Conservation (phyloP, 352 stramenopile genomes). For the Pythium dissotocum region DNA sequence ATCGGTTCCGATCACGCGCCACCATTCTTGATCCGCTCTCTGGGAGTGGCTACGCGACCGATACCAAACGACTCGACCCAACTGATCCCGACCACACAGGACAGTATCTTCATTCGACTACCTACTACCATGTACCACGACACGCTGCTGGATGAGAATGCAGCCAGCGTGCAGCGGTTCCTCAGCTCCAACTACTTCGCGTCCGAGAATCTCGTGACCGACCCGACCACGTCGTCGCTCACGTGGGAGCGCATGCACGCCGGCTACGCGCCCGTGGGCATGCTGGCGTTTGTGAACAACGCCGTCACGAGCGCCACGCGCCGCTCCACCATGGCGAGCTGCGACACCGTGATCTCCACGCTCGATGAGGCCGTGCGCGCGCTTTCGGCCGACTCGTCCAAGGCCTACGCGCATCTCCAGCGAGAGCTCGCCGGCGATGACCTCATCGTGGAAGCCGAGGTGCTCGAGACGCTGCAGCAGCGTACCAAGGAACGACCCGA, state of each 20-base stretch:
- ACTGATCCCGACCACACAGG: not conserved
- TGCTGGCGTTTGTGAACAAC: conserved; percentile 24
- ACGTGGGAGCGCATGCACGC: conserved; percentile 25
- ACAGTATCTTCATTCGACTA: not conserved
- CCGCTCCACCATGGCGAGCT: conserved; percentile 51
- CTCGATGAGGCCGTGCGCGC: conserved; percentile 61
- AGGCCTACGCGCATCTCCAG: conserved; percentile 55
- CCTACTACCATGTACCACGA: conserved; percentile 12
- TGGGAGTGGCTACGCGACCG: not conserved
- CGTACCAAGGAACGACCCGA: conserved; percentile 69
- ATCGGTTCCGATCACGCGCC: not conserved
- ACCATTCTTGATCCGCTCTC: not conserved
- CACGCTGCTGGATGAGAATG: conserved; percentile 24
- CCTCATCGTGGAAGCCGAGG: conserved; percentile 62
- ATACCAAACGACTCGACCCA: too few relatives aligned
- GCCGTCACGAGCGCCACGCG: conserved; percentile 35
- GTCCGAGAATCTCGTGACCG: conserved; percentile 24
- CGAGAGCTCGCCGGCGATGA: conserved; percentile 55
- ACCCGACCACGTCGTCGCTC: conserved; percentile 20
- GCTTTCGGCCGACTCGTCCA: conserved; percentile 52
- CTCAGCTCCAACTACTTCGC: conserved; percentile 27
- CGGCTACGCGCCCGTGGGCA: conserved; percentile 24
- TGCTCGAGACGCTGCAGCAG: conserved; percentile 67
- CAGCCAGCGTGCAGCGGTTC: conserved; percentile 23
- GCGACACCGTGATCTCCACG: conserved; percentile 55